Conservation (phyloP, 1,284 basidiomycete species). For the Earliella scabrosa region DNA sequence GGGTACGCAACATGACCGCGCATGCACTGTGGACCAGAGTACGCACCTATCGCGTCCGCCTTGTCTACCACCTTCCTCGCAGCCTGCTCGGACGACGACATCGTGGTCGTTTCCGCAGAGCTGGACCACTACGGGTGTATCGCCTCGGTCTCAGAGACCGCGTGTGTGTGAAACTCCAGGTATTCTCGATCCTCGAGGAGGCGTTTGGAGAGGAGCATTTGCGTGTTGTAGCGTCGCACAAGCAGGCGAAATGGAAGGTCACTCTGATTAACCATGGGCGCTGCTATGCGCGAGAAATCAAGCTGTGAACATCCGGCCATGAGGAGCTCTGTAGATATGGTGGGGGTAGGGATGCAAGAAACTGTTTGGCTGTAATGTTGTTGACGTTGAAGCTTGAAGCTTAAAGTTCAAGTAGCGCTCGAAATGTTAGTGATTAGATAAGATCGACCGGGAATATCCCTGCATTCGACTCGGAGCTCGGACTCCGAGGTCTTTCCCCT, state of each 20-base stretch:
- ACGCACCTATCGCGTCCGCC: slow-evolving; percentile 70
- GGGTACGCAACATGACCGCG: background rate
- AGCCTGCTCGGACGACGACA: slow-evolving; percentile 56
- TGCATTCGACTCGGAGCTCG: too few species aligned
- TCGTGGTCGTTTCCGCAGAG: slow-evolving; percentile 72
- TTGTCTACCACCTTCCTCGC: slow-evolving; percentile 56
- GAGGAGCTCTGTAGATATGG: too few species aligned
- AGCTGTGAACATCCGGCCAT: background rate
- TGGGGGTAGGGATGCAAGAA: too few species aligned
- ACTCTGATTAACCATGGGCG: slow-evolving; percentile 77
- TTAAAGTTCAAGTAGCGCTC: too few species aligned
- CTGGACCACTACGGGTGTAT: slow-evolving; percentile 67
- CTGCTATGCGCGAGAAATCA: slow-evolving; percentile 34
- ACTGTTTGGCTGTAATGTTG: too few species aligned
- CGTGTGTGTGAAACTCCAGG: slow-evolving; percentile 52
- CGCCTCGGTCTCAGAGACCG: slow-evolving; percentile 19
- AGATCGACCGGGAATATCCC: too few species aligned
- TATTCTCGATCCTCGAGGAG: slow-evolving; percentile 65
- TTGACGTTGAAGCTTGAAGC: too few species aligned
- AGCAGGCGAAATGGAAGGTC: slow-evolving; percentile 72
- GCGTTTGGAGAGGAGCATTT: slow-evolving; percentile 67
- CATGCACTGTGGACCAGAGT: background rate
- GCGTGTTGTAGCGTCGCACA: slow-evolving; percentile 63
- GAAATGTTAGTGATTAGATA: too few species aligned
- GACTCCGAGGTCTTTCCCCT: too few species aligned